Base-by-base conservation (phyloP, 495 filamentous ascomycete genomes). In the Hypoxylon subgilvum region DNA sequence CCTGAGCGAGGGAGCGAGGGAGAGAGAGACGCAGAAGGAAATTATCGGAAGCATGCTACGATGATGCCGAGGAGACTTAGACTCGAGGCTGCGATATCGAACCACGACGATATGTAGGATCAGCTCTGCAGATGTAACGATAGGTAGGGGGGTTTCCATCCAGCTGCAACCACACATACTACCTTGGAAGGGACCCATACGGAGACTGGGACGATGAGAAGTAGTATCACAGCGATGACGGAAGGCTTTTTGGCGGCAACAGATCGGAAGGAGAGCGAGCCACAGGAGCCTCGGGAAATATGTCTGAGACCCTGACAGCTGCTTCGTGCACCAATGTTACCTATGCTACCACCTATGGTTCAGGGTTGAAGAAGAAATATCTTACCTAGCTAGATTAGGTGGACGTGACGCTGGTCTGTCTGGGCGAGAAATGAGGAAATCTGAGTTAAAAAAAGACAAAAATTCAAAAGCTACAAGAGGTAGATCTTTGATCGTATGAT, bases 21-120 rank as follows among this genome's bases (percentile, higher is more conserved):
- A 97, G 25, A 84, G 87, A 61, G 91, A 91, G 34, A 86, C 90
- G 42, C 94, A 97, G 69, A 79, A 85, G 70, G 95, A 97, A 76
- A 87, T 97, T 80, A 96, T 99, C 68, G 84, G 84, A 27, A 86
- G 86, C 61, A 89, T 91, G 82, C 71, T 66, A 46, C 71, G 78
- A 63, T 80, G 71, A 74, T 47, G 40, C 34, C 32, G 49, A 32
- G n/a, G n/a, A n/a, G n/a, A n/a, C n/a, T n/a, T n/a, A n/a, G n/a
- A n/a, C n/a, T n/a, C n/a, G n/a, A n/a, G n/a, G n/a, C n/a, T n/a
- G n/a, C n/a, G n/a, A 55, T 25, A 36, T 48, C 36, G 35, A 8
- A 47, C 43, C 22, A 52, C 16, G 21, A 49, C 35, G 35, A 16
- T 27, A 13, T 28, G n/a, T n/a, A n/a, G n/a, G n/a, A n/a, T n/a